Conservation (phyloP, 345 rosid species). For the Leavenworthia alabamica region DNA sequence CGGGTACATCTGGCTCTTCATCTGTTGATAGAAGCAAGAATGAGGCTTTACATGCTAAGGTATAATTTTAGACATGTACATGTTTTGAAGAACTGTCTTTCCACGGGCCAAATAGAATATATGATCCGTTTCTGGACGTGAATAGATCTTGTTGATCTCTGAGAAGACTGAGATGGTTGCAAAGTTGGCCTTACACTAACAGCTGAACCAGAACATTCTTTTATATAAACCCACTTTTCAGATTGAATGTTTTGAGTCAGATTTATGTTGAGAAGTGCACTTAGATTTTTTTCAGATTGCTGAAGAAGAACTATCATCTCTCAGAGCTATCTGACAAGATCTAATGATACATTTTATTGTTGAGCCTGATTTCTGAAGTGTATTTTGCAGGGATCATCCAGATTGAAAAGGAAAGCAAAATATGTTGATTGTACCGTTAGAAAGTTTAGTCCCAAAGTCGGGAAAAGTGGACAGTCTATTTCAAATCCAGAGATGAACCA, state of each 20-base stretch:
- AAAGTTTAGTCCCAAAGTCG: conserved; percentile 28
- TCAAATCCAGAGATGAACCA: conserved; percentile 29
- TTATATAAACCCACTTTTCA: conserved; percentile 24
- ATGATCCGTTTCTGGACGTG: conserved; percentile 1
- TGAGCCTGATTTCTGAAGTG: conserved; percentile 25
- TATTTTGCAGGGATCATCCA: conserved; percentile 34
- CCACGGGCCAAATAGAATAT: conserved; percentile 1
- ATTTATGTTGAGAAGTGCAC: conserved; percentile 18
- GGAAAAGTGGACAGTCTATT: conserved; percentile 21
- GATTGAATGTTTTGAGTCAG: conserved; percentile 21
- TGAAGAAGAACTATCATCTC: conserved; percentile 17
- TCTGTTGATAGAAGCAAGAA: conserved; percentile 18
- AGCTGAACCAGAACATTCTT: conserved; percentile 31
- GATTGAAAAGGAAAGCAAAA: conserved; percentile 48
- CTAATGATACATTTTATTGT: conserved; percentile 6
- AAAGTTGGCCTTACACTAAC: conserved; percentile 18
- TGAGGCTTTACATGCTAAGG: conserved; percentile 37
- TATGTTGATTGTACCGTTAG: conserved; percentile 31
- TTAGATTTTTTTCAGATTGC: conserved; percentile 25
- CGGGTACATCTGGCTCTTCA: conserved; percentile 31
- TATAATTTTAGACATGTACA: conserved; percentile 20
- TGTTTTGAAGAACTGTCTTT: conserved; percentile 1
- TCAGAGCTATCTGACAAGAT: conserved; percentile 10
- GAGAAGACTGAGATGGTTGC: conserved; percentile 17
- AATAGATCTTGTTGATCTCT: conserved; percentile 21